Conservation (phyloP, 2,329 filamentous ascomycete species). For the Scleromitrula shiraiana region DNA sequence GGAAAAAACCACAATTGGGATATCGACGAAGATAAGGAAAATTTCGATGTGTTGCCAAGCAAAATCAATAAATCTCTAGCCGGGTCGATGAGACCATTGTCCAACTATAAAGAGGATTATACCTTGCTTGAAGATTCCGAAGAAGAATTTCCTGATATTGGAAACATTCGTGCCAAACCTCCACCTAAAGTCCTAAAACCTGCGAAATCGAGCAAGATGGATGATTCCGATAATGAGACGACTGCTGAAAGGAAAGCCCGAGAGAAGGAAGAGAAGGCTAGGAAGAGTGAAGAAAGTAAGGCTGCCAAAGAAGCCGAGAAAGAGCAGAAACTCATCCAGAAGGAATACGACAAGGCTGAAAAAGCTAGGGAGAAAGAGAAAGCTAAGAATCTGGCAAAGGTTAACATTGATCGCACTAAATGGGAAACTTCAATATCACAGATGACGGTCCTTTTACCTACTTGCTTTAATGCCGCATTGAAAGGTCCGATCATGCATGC, state of each 20-base stretch:
- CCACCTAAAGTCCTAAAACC: neutral
- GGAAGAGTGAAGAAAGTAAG: slow-evolving; percentile 17
- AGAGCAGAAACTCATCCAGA: slow-evolving; percentile 41
- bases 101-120: too few relatives aligned
- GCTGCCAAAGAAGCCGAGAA: slow-evolving; percentile 19
- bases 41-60: too few relatives aligned
- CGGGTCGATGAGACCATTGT: too few relatives aligned
- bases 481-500: slow-evolving; percentile 40
- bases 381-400: slow-evolving; percentile 59
- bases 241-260: neutral
- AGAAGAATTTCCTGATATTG: slow-evolving; percentile 2
- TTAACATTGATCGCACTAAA: slow-evolving; percentile 64
- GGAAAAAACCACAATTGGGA: slow-evolving; percentile 8
- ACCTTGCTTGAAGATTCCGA: slow-evolving; percentile 9
- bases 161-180: neutral
- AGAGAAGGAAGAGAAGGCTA: slow-evolving; percentile 10
- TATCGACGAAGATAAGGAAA: neutral
- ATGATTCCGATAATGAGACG: neutral
- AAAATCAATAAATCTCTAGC: too few relatives aligned
- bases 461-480: slow-evolving; percentile 38
- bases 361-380: slow-evolving; percentile 55
- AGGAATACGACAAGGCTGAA: slow-evolving; percentile 51
- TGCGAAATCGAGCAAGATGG: neutral
- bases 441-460: slow-evolving; percentile 68
- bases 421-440: slow-evolving; percentile 66